Evolutionary conservation across 345 rosid species (phyloP).

Genomic region (Eucalyptus rudis): DNA sequence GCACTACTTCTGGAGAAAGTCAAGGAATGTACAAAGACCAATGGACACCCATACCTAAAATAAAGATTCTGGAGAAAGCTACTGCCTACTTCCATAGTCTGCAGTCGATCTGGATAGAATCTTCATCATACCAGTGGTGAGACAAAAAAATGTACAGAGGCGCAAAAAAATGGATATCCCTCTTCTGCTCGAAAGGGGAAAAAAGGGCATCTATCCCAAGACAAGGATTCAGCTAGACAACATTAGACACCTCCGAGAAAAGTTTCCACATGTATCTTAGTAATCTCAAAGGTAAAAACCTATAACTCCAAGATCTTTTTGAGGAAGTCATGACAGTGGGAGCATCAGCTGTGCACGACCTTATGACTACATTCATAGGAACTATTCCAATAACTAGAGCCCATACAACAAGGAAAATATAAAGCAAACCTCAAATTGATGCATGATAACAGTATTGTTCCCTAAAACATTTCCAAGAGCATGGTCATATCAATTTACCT

Average conservation of each 20-base stretch:
- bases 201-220: background rate
- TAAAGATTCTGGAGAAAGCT: background rate
- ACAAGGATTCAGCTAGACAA: background rate
- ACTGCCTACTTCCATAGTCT: background rate
- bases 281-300: background rate
- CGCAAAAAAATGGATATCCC: background rate
- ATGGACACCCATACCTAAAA: background rate
- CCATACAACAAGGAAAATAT: background rate
- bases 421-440: background rate
- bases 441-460: background rate
- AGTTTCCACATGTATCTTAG: background rate
- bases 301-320: background rate
- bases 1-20: background rate
- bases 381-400: background rate
- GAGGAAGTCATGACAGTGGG: background rate
- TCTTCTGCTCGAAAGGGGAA: background rate
- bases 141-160: background rate
- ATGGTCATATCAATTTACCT: slow-evolving; percentile 27
- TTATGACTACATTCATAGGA: background rate
- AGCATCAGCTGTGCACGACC: background rate
- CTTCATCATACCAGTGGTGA: background rate
- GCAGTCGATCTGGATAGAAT: background rate
- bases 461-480: background rate
- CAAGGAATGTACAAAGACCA: background rate
- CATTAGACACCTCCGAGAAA: background rate